Evolutionary conservation across 306 rosid species (phyloP).

Genomic region (Ziziphus jujuba): DNA sequence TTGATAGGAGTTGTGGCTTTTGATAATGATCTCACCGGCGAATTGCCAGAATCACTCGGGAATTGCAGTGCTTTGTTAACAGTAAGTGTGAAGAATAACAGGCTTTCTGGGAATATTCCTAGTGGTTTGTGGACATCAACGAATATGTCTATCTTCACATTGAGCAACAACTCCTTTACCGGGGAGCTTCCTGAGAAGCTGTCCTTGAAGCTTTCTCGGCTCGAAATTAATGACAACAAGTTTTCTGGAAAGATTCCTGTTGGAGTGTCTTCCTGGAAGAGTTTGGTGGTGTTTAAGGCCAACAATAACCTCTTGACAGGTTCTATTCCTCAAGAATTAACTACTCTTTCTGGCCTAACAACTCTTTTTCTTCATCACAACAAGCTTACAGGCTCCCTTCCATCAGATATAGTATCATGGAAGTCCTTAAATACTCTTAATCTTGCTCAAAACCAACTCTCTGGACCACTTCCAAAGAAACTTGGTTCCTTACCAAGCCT

Average conservation of each 20-base stretch:
- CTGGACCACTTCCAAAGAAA: constrained; percentile 46
- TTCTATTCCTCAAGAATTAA: constrained; percentile 53
- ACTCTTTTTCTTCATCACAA: constrained; percentile 53
- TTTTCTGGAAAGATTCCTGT: constrained; percentile 60
- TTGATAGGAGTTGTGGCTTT: constrained; percentile 36
- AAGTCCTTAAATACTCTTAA: constrained; percentile 24
- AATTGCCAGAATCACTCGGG: constrained; percentile 61
- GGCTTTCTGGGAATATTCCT: constrained; percentile 57
- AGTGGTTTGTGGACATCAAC: constrained; percentile 57
- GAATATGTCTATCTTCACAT: constrained; percentile 29
- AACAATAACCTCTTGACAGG: constrained; percentile 51
- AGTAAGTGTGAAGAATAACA: constrained; percentile 35
- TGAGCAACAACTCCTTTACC: constrained; percentile 42
- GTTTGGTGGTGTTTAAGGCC: constrained; percentile 40
- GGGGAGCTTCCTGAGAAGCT: constrained; percentile 61
- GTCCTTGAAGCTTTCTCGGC: constrained; percentile 31
- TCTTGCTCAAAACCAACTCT: no score
- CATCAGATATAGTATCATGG: constrained; percentile 47
- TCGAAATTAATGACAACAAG: constrained; percentile 52
- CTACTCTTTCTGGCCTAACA: constrained; percentile 33
- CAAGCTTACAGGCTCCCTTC: constrained; percentile 47
- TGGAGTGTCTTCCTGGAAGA: constrained; percentile 50
- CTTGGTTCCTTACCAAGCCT: constrained; percentile 46
- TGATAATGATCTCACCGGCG: constrained; percentile 52
- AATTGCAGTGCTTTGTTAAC: constrained; percentile 39